Evolutionary conservation across 2,329 filamentous ascomycete species (phyloP), one percentile per base, ranked within the genome.

Genomic region (Penicillium sp.): DNA sequence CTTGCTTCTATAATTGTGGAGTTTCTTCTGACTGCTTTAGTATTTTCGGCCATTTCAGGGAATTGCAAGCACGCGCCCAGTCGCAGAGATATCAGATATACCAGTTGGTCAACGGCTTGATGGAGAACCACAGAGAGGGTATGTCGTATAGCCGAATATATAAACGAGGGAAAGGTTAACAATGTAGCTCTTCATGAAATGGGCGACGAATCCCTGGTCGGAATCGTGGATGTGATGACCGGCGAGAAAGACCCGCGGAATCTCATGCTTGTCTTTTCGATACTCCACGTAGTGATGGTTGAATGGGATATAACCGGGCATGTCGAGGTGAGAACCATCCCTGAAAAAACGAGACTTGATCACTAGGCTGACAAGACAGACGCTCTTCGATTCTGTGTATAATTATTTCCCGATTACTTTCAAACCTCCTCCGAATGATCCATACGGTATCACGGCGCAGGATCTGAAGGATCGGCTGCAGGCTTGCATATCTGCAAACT

Each of bases 331-430:
- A 48, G 57, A 45, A 16, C 8, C 0, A 12, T 24, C 8, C 3
- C 16, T 5, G 12, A 8, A 7, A 24, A 21, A 50, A n/a, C 8
- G 8, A 18, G 20, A 12, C 4, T 14, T 8, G 38, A 42, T 42
- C 6, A 40, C 14, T 40, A 23, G 30, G 23, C 56, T 58, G 38
- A 58, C 47, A 18, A 11, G 3, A 42, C 58, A 76, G 77, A 66
- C 71, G 28, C 75, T 88, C 46, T 88, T 88, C 65, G 86, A 89
- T 61, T 79, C 84, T 3, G 84, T 86, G 18, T 89, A 87, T 70
- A 87, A 87, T 64, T 89, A 89, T 68, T 89, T 88, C 65, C 85
- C 85, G 0, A 88, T 89, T 62, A 88, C 85, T 0, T 89, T 88
- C 70, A 80, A 83, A 64, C 85, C 85, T 11, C 86, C 85, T 1